Evolutionary conservation across 2,329 filamentous ascomycete genomes (phyloP).

Genomic region (Fusarium pininemorale): DNA sequence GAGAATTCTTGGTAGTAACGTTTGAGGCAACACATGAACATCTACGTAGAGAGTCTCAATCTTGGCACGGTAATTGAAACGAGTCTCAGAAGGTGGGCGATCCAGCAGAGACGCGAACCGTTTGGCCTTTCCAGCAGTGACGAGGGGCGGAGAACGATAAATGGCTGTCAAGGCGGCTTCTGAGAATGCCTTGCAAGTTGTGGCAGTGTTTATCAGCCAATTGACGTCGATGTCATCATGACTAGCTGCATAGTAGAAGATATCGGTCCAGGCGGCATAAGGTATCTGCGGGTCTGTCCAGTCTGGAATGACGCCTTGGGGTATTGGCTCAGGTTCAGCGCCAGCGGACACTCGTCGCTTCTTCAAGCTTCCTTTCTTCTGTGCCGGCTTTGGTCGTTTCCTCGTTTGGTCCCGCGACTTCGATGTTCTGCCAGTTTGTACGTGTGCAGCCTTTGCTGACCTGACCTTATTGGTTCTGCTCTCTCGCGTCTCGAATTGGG

Average conservation of each 20-base stretch:
- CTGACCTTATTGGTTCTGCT: neutral
- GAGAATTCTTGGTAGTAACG: constrained; percentile 62
- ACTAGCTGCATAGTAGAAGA: constrained; percentile 74
- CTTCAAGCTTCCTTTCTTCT: constrained; percentile 23
- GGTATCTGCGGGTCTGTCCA: constrained; percentile 67
- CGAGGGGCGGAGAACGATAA: constrained; percentile 74
- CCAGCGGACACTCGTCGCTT: constrained; percentile 29
- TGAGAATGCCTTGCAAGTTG: constrained; percentile 70
- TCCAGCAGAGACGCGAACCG: constrained; percentile 63
- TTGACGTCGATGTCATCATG: constrained; percentile 57
- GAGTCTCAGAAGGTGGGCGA: constrained; percentile 57
- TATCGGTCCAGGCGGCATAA: constrained; percentile 73
- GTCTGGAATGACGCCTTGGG: constrained; percentile 53
- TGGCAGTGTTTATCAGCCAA: constrained; percentile 73
- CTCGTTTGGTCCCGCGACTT: constrained; percentile 14
- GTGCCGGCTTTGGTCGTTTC: constrained; percentile 26
- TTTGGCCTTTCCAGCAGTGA: constrained; percentile 55
- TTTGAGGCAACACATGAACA: constrained; percentile 67
- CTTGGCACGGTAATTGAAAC: constrained; percentile 75
- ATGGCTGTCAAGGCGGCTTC: constrained; percentile 79
- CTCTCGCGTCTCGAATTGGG: constrained; percentile 3
- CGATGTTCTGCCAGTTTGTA: constrained; percentile 6
- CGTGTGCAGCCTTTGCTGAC: neutral
- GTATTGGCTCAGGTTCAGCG: constrained; percentile 5
- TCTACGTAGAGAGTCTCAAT: constrained; percentile 76